phyloP scores from a whole-genome alignment of 202 grass and related monocot species.

The Elaeis oleifera region DNA sequence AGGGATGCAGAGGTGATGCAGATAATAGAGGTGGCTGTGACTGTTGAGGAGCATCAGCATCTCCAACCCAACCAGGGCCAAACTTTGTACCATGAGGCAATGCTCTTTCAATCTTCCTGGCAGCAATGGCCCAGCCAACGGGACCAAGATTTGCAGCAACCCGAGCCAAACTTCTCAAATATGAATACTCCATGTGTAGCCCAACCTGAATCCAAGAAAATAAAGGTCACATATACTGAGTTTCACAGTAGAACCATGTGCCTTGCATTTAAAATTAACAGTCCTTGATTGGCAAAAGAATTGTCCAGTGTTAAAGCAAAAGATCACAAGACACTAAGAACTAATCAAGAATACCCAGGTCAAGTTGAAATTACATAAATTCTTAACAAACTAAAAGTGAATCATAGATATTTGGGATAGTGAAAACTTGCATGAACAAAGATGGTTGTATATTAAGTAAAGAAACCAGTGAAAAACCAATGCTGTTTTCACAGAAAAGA shows the following conservation, averaged over 20 bases:
- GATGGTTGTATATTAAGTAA: too few species aligned
- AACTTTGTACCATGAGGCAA: slow-evolving; percentile 11
- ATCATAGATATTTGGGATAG: too few species aligned
- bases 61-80: slow-evolving; percentile 17
- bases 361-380: too few species aligned
- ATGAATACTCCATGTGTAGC: slow-evolving; percentile 47
- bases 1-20: slow-evolving; percentile 4
- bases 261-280: too few species aligned
- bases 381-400: too few species aligned
- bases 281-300: not conserved
- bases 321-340: too few species aligned
- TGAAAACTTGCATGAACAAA: too few species aligned
- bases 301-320: not conserved
- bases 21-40: not conserved
- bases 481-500: not conserved
- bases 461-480: not conserved
- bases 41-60: not conserved
- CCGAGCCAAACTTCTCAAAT: slow-evolving; percentile 27
- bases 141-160: slow-evolving; percentile 23
- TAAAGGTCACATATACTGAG: too few species aligned
- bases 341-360: too few species aligned
- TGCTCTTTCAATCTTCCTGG: slow-evolving; percentile 17
- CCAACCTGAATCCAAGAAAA: slow-evolving; percentile 46
- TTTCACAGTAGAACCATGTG: too few species aligned
- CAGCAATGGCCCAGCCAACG: slow-evolving; percentile 10